A percentile compares a stretch with the other conserved stretches of the same genome.
phyloP scores from a whole-genome alignment of 179 eudicot species.

The Patellifolia procumbens region DNA sequence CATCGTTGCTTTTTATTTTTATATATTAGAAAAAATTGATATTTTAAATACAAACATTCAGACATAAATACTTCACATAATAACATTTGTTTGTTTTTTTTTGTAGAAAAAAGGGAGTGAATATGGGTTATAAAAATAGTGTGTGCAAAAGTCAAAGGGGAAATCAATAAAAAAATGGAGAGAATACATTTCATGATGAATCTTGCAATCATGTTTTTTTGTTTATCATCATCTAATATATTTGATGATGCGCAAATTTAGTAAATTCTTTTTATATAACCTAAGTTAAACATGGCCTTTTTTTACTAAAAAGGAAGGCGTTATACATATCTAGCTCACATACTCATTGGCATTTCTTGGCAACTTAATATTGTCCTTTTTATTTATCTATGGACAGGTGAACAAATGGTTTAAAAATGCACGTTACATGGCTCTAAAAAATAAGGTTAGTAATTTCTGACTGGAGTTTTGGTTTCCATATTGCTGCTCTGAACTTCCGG shows the following conservation, averaged over 20 bases:
- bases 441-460: constrained; percentile 56
- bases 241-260: background rate
- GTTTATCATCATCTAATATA: too few relatives aligned
- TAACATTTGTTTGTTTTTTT: too few relatives aligned
- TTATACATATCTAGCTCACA: background rate
- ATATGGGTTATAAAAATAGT: too few relatives aligned
- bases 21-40: background rate
- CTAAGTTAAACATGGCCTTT: background rate
- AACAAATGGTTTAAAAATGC: constrained; percentile 98
- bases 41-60: too few relatives aligned
- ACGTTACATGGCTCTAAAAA: constrained; percentile 76
- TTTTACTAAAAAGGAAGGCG: background rate
- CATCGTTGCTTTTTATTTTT: background rate
- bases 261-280: background rate
- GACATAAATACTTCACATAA: too few relatives aligned
- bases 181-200: background rate
- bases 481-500: background rate
- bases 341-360: background rate
- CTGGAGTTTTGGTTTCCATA: background rate
- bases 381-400: constrained; percentile 48
- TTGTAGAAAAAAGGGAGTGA: too few relatives aligned
- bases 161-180: too few relatives aligned
- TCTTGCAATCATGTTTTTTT: background rate
- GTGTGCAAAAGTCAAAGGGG: too few relatives aligned
- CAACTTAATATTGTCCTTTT: background rate